A percentile compares a stretch with the other conserved stretches of the same genome.
Evolutionary conservation across 2,329 filamentous ascomycete species (phyloP).

Genomic region (Colletotrichum cereale): DNA sequence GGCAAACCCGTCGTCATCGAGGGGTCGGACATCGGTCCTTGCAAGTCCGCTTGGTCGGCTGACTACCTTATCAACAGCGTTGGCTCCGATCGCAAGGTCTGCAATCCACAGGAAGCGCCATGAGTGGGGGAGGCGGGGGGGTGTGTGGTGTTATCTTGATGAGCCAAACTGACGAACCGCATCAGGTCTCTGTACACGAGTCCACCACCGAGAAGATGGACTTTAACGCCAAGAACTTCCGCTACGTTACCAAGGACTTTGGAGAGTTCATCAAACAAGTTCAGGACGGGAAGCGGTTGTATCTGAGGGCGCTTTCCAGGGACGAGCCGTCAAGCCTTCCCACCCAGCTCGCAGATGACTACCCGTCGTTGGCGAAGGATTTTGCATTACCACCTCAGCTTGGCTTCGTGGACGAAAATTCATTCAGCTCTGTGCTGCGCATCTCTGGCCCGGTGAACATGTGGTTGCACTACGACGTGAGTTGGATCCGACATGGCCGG

Average conservation of each 20-base stretch:
- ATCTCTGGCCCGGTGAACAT: constrained; percentile 85
- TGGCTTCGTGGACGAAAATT: constrained; percentile 66
- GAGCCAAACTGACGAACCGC: background rate
- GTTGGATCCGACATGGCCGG: background rate
- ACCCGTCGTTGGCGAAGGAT: constrained; percentile 75
- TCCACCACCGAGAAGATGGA: constrained; percentile 77
- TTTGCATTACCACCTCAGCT: constrained; percentile 77
- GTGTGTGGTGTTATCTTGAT: background rate
- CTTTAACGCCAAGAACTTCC: constrained; percentile 87
- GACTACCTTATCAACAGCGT: constrained; percentile 75
- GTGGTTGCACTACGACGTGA: constrained; percentile 90
- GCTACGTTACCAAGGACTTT: constrained; percentile 78
- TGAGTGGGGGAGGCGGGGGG: background rate
- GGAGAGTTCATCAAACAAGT: constrained; percentile 74
- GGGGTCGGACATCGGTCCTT: constrained; percentile 64
- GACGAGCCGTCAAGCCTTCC: constrained; percentile 76
- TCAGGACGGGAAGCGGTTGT: constrained; percentile 71
- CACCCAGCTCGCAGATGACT: constrained; percentile 78
- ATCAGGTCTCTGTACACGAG: constrained; percentile 79
- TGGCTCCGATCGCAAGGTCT: constrained; percentile 71
- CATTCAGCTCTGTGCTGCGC: constrained; percentile 83
- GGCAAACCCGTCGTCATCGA: constrained; percentile 76
- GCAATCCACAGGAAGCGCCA: background rate
- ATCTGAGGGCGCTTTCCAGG: constrained; percentile 82
- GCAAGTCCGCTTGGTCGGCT: constrained; percentile 75